phyloP scores from a whole-genome alignment of 192 early-diverging fungal genomes.

The Rhizoclosmatium sp. region DNA sequence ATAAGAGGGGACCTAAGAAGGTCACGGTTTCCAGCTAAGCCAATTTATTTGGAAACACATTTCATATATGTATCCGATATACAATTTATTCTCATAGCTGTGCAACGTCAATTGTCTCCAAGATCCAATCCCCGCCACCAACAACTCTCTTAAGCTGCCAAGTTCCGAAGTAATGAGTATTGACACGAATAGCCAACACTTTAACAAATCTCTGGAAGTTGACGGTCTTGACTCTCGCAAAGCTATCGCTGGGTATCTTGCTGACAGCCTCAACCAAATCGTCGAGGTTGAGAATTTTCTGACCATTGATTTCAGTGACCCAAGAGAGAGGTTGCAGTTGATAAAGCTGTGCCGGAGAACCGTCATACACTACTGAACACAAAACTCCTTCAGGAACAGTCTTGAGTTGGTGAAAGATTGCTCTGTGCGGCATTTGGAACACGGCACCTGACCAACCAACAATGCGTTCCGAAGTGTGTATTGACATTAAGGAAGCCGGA shows the following conservation, averaged over 20 bases:
- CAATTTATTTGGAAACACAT: too few species aligned
- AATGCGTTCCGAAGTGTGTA: constrained; percentile 31
- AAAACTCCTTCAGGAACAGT: constrained; percentile 52
- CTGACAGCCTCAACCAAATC: constrained; percentile 40
- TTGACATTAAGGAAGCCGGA: constrained; percentile 17
- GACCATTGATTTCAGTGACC: constrained; percentile 46
- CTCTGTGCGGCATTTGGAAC: constrained; percentile 56
- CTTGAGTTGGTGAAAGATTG: constrained; percentile 53
- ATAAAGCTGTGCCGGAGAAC: constrained; percentile 54
- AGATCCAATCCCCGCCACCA: constrained; percentile 10
- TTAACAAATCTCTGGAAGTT: constrained; percentile 47
- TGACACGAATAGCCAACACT: constrained; percentile 46
- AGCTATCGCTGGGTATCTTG: constrained; percentile 40
- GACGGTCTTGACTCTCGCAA: constrained; percentile 47
- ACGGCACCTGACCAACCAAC: constrained; percentile 47
- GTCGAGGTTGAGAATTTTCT: constrained; percentile 38
- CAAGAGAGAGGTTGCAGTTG: constrained; percentile 43
- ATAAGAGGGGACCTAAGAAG: too few species aligned
- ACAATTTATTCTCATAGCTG: too few species aligned
- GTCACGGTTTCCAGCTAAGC: too few species aligned
- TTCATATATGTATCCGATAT: too few species aligned
- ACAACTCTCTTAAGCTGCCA: constrained; percentile 36
- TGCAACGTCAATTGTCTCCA: constrained; percentile 20
- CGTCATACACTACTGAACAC: constrained; percentile 54
- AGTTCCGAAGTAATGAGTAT: constrained; percentile 54